These are phyloP conservation scores for Cyamopsis tetragonoloba DNA, from an alignment of 306 rosid genomes.

Conservation along the genomic window DNA sequence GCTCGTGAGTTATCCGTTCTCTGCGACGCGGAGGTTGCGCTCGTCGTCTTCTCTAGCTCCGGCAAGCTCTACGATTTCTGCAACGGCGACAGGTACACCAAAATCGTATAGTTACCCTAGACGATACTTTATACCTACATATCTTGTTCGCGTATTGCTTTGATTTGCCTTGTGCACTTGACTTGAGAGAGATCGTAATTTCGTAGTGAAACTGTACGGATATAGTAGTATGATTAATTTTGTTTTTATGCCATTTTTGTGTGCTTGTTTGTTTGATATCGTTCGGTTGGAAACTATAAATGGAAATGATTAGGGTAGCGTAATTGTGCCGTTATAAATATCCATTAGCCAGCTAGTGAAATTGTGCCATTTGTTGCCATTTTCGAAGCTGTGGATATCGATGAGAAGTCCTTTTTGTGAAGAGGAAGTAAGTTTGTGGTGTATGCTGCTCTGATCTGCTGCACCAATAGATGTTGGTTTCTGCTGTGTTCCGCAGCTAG, in stretches of 20 bases:
- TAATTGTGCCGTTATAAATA: no score
- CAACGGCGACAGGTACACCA: conserved; percentile 12
- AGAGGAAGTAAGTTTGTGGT: neutral
- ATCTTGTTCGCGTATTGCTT: neutral
- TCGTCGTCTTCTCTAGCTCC: conserved; percentile 8
- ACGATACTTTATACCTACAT: no score
- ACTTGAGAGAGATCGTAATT: neutral
- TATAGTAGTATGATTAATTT: no score
- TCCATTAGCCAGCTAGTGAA: neutral
- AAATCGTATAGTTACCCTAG: neutral
- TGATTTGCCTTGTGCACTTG: neutral
- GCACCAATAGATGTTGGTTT: no score
- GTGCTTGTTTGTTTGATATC: neutral
- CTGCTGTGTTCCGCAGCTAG: no score
- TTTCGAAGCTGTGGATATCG: neutral
- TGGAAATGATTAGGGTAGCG: neutral
- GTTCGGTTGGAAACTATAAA: neutral
- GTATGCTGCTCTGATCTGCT: neutral
- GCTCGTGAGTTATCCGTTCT: conserved; percentile 18
- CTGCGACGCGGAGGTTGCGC: conserved; percentile 17
- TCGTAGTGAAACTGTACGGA: no score
- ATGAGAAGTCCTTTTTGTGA: neutral
- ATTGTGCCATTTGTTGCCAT: neutral
- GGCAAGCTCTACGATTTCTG: conserved; percentile 17
- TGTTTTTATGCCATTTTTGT: neutral